phyloP scores from a whole-genome alignment of 306 rosid genomes.

The Leucaena leucocephala region DNA sequence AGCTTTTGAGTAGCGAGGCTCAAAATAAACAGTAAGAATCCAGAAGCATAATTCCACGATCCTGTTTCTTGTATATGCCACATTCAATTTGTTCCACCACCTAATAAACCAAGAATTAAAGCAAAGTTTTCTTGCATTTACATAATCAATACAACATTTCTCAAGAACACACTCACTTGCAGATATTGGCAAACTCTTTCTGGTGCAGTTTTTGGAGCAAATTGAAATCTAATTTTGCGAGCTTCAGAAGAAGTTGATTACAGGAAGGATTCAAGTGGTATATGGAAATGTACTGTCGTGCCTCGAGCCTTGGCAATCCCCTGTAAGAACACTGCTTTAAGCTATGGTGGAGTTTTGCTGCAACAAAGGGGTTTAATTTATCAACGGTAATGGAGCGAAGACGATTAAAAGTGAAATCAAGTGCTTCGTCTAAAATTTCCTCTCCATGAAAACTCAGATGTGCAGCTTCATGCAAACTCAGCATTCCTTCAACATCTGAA shows the following conservation, averaged over 20 bases:
- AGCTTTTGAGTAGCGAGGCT: conserved; percentile 31
- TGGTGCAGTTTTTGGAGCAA: conserved; percentile 47
- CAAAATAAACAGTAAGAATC: conserved; percentile 41
- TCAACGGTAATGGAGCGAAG: background rate
- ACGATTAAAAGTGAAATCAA: conserved; percentile 27
- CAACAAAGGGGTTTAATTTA: conserved; percentile 28
- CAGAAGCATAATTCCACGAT: conserved; percentile 55
- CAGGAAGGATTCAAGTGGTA: conserved; percentile 47
- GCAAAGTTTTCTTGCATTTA: background rate
- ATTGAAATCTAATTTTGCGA: conserved; percentile 59
- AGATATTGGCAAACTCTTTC: conserved; percentile 37
- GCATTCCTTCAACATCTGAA: conserved; percentile 32
- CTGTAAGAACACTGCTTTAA: conserved; percentile 41
- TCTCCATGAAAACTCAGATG: conserved; percentile 44
- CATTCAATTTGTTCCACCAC: conserved; percentile 57
- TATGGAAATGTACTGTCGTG: conserved; percentile 35
- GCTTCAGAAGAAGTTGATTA: conserved; percentile 29
- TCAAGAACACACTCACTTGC: conserved; percentile 32
- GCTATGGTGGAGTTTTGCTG: conserved; percentile 33
- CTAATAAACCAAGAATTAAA: background rate
- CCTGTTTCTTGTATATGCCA: conserved; percentile 51
- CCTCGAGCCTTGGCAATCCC: conserved; percentile 41
- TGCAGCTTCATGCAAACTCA: conserved; percentile 55
- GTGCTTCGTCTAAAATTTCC: conserved; percentile 50
- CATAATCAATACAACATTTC: background rate